These are phyloP conservation scores for Sinapis alba DNA, from an alignment of 441 rosid genomes.

Conservation along the genomic window DNA sequence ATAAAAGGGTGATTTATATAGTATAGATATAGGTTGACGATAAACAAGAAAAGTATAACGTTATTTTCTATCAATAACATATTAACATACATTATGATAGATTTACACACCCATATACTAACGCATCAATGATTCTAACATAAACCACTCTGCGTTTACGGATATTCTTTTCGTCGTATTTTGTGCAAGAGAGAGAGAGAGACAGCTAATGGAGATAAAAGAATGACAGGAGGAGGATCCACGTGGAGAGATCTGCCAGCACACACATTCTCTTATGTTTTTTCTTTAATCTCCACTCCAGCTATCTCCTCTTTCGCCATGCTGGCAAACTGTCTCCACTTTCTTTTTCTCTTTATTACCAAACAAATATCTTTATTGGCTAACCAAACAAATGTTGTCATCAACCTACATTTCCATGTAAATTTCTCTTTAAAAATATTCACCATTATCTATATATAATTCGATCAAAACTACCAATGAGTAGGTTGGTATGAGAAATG, in stretches of 20 bases:
- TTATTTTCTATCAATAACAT: not conserved
- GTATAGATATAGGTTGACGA: not conserved
- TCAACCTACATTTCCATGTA: slow-evolving; percentile 25
- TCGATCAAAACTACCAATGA: not conserved
- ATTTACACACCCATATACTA: not conserved
- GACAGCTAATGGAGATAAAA: slow-evolving; percentile 11
- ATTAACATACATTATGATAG: not conserved
- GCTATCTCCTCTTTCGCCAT: slow-evolving; percentile 28
- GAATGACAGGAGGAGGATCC: slow-evolving; percentile 27
- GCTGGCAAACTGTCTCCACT: slow-evolving; percentile 30
- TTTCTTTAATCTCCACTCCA: slow-evolving; percentile 32
- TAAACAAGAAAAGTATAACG: not conserved
- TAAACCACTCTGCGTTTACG: not conserved
- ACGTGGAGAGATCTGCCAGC: slow-evolving; percentile 40
- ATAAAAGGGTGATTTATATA: not conserved
- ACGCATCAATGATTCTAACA: not conserved
- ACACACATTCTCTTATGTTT: slow-evolving; percentile 34
- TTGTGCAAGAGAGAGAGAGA: not conserved
- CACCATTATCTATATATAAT: not conserved
- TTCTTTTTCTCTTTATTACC: slow-evolving; percentile 1
- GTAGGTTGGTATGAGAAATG: not conserved
- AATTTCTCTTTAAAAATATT: not conserved
- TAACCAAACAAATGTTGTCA: slow-evolving; percentile 30
- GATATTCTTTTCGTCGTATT: not conserved
- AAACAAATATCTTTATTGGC: slow-evolving; percentile 16